These are phyloP conservation scores for Prototheca cutis DNA, from an alignment of 163 green algal species.

Conservation along the genomic window DNA sequence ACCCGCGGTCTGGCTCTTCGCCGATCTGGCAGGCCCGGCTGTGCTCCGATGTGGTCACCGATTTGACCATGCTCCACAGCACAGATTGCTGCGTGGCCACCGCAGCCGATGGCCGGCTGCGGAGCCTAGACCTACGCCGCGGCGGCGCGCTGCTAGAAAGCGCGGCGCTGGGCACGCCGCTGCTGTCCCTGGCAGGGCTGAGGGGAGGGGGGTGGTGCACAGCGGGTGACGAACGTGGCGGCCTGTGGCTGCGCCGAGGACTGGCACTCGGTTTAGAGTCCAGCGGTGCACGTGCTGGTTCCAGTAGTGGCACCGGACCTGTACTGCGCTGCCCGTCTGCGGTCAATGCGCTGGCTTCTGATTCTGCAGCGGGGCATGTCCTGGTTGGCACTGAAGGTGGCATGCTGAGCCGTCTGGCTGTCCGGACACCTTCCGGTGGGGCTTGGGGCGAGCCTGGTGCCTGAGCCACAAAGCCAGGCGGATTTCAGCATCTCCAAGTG, in stretches of 20 bases:
- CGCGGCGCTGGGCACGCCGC: slow-evolving; percentile 22
- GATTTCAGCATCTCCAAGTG: too few species aligned
- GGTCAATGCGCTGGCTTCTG: too few species aligned
- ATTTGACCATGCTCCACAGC: slow-evolving; percentile 28
- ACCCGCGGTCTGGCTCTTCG: slow-evolving; percentile 26
- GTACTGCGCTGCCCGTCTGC: too few species aligned
- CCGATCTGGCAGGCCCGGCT: slow-evolving; percentile 19
- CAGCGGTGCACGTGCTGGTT: too few species aligned
- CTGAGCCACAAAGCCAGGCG: too few species aligned
- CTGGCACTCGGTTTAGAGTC: not conserved
- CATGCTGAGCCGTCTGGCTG: too few species aligned
- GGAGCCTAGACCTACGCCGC: slow-evolving; percentile 47
- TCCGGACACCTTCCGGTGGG: too few species aligned
- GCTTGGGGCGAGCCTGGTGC: too few species aligned
- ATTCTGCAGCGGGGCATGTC: too few species aligned
- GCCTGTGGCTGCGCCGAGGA: not conserved
- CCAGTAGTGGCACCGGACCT: too few species aligned
- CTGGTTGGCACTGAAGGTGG: too few species aligned
- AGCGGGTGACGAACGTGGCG: slow-evolving; percentile 38
- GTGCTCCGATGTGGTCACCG: slow-evolving; percentile 50
- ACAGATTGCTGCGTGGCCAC: slow-evolving; percentile 30
- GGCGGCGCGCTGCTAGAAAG: slow-evolving; percentile 18
- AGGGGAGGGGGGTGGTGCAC: slow-evolving; percentile 30
- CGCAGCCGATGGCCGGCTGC: slow-evolving; percentile 50
- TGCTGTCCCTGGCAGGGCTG: slow-evolving; percentile 37